Evolutionary conservation across 2,329 filamentous ascomycete species (phyloP).

Genomic region (Beauveria varroae): DNA sequence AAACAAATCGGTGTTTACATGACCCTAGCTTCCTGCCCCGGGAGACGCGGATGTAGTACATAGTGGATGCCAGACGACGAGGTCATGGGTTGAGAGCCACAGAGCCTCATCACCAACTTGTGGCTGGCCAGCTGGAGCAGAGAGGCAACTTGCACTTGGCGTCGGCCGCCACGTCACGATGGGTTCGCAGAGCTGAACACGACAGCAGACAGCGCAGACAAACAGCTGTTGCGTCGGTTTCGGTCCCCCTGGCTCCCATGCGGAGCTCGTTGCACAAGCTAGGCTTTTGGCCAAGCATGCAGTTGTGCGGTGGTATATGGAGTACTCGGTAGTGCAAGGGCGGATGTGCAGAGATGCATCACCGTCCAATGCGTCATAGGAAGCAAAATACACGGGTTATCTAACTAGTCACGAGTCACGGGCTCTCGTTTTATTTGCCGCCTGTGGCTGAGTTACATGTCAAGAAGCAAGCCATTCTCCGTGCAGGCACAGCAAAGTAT

Average conservation of each 20-base stretch:
- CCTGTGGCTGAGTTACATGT: not conserved
- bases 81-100: slow-evolving; percentile 1
- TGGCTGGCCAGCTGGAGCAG: not conserved
- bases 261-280: not conserved
- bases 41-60: not conserved
- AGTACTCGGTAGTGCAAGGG: not conserved
- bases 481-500: not conserved
- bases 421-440: not conserved
- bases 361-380: not conserved
- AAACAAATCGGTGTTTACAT: too few relatives aligned
- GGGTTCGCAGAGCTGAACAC: not conserved
- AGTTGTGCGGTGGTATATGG: not conserved
- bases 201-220: not conserved
- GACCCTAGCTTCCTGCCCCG: not conserved
- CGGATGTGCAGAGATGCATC: not conserved
- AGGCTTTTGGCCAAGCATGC: not conserved
- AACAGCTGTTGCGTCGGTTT: not conserved
- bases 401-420: not conserved
- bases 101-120: not conserved
- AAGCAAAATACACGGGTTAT: not conserved
- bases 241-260: not conserved
- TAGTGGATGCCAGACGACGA: not conserved
- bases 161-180: slow-evolving; percentile 5
- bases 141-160: not conserved
- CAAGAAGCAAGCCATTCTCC: not conserved